Evolutionary conservation across 2,329 filamentous ascomycete species (phyloP).

Genomic region (Scedosporium apiospermum): DNA sequence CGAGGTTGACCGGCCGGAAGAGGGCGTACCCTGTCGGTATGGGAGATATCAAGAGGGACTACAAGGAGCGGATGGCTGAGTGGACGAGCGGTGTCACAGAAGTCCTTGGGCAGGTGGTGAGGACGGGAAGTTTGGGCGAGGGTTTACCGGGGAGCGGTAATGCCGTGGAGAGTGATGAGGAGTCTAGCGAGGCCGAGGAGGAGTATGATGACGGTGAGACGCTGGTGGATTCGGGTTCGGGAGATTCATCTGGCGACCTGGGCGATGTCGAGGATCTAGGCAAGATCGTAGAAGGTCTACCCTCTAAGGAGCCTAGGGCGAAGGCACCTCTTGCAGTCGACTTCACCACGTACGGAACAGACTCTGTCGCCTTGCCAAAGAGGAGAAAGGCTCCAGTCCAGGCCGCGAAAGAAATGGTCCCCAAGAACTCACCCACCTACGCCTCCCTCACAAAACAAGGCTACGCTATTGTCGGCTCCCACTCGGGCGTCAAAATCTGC

Average conservation of each 20-base stretch:
- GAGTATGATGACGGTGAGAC: conserved; percentile 43
- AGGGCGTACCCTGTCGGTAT: conserved; percentile 82
- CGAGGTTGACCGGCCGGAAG: conserved; percentile 80
- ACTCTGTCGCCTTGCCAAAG: conserved; percentile 27
- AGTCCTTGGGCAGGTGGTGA: conserved; percentile 54
- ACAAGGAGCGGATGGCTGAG: conserved; percentile 56
- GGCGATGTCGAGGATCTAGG: conserved; percentile 83
- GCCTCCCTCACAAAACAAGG: conserved; percentile 88
- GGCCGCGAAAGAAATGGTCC: conserved; percentile 82
- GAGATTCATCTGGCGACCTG: conserved; percentile 29
- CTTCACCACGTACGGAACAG: conserved; percentile 64
- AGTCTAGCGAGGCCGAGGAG: conserved; percentile 29
- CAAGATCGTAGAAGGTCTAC: conserved; percentile 43
- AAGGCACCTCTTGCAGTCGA: conserved; percentile 63
- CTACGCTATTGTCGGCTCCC: conserved; percentile 88
- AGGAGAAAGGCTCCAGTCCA: conserved; percentile 27
- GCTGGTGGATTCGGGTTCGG: conserved; percentile 26
- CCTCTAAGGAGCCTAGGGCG: conserved; percentile 16
- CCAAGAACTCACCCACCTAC: conserved; percentile 81
- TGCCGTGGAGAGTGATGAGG: conserved; percentile 69
- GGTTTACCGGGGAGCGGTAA: conserved; percentile 73
- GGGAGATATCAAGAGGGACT: conserved; percentile 75
- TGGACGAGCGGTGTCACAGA: conserved; percentile 71
- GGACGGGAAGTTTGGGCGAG: conserved; percentile 49
- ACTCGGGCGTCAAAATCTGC: conserved; percentile 95